Evolutionary conservation across 495 filamentous ascomycete genomes (phyloP).

Genomic region (Penicillium canariense): DNA sequence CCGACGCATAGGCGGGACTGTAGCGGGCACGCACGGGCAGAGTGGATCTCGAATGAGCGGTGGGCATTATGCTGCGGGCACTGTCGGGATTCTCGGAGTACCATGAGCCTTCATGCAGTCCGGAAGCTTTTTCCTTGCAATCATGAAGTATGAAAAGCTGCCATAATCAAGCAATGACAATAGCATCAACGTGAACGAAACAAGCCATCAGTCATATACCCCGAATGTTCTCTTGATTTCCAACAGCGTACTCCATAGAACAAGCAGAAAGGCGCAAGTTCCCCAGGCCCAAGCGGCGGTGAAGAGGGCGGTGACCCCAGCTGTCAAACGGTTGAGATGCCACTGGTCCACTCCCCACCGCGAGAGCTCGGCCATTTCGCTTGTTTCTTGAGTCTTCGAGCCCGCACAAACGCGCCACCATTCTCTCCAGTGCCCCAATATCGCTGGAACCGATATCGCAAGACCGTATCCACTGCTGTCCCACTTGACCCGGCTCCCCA

Average conservation of each 20-base stretch:
- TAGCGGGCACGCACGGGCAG: too few species aligned
- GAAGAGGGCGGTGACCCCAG: constrained; percentile 27
- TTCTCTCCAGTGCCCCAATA: neutral
- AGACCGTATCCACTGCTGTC: neutral
- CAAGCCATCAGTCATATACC: too few species aligned
- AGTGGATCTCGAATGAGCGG: neutral
- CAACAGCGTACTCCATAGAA: too few species aligned
- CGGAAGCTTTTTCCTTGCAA: neutral
- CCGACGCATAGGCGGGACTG: too few species aligned
- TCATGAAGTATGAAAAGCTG: neutral
- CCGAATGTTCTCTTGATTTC: too few species aligned
- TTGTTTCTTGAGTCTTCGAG: neutral
- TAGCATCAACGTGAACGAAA: neutral
- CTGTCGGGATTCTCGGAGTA: neutral
- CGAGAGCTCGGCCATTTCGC: constrained; percentile 1
- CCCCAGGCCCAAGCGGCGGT: constrained; percentile 15
- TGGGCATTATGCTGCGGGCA: neutral
- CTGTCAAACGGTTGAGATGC: constrained; percentile 20
- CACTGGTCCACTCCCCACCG: constrained; percentile 23
- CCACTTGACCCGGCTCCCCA: neutral
- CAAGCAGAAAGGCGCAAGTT: too few species aligned
- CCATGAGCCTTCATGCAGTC: neutral
- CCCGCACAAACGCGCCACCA: neutral
- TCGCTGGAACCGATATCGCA: neutral
- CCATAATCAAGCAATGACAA: neutral